A percentile compares a stretch with the other conserved stretches of the same genome.
Evolutionary conservation across 495 filamentous ascomycete species (phyloP).

Genomic region (Annulohypoxylon bovei): DNA sequence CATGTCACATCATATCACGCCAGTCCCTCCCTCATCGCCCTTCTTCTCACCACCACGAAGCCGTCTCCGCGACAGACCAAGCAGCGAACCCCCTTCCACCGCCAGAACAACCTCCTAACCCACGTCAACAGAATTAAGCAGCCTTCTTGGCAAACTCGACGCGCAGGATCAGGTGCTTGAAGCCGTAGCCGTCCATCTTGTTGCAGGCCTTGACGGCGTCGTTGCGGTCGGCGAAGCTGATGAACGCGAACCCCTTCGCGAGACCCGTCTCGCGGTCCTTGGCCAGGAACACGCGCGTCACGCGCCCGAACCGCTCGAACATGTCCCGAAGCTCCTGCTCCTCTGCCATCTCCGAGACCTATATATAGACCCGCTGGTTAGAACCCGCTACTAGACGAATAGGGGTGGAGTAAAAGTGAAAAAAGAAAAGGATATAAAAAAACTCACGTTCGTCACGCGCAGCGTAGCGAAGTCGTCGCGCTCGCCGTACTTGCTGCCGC

Average conservation of each 20-base stretch:
- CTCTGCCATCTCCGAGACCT: slow-evolving; percentile 97
- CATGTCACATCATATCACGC: too few relatives aligned
- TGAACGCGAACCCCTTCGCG: slow-evolving; percentile 98
- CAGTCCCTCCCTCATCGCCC: not conserved
- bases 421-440: not conserved
- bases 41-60: not conserved
- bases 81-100: not conserved
- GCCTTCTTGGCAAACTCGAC: slow-evolving; percentile 93
- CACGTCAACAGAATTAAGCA: slow-evolving; percentile 34
- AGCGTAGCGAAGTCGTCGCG: slow-evolving; percentile 96
- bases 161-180: slow-evolving; percentile 87
- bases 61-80: not conserved
- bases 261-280: slow-evolving; percentile 94
- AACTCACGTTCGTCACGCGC: slow-evolving; percentile 93
- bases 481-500: slow-evolving; percentile 84
- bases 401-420: not conserved
- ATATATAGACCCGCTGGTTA: too few relatives aligned
- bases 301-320: slow-evolving; percentile 96
- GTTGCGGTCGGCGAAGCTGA: slow-evolving; percentile 87
- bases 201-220: slow-evolving; percentile 93
- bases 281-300: slow-evolving; percentile 95
- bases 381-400: not conserved
- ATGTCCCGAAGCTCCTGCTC: slow-evolving; percentile 93
- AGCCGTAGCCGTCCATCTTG: slow-evolving; percentile 98
- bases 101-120: not conserved